Conservation (phyloP, 2,329 filamentous ascomycete genomes). For the Drechslerella dactyloides region DNA sequence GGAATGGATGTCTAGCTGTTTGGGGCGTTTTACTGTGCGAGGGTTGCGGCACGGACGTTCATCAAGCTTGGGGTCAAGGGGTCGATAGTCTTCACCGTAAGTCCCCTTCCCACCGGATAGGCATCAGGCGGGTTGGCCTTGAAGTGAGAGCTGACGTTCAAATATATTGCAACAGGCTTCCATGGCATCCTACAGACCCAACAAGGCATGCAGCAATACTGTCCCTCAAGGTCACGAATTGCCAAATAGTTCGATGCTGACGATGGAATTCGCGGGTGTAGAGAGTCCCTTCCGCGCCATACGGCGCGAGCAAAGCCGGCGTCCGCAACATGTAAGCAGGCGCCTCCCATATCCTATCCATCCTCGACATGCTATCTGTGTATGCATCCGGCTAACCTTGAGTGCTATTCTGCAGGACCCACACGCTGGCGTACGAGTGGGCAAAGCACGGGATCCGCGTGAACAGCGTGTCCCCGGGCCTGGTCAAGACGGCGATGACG, state of each 20-base stretch:
- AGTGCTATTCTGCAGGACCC: constrained; percentile 11
- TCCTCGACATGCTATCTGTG: no score
- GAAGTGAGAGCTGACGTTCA: neutral
- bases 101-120: constrained; percentile 53
- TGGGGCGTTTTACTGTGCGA: constrained; percentile 61
- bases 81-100: constrained; percentile 61
- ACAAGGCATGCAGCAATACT: constrained; percentile 57
- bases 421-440: constrained; percentile 73
- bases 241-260: no score
- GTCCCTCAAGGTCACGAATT: no score
- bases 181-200: constrained; percentile 63
- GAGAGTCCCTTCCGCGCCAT: constrained; percentile 62
- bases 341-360: neutral
- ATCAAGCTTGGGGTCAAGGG: constrained; percentile 57
- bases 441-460: constrained; percentile 72
- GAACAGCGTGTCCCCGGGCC: constrained; percentile 74
- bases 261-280: no score
- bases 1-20: constrained; percentile 56
- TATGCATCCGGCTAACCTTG: no score
- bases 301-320: constrained; percentile 47
- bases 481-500: constrained; percentile 76
- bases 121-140: neutral
- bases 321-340: constrained; percentile 58
- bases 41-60: constrained; percentile 60
- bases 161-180: constrained; percentile 24